phyloP scores from a whole-genome alignment of 352 stramenopile genomes.

The Phytophthora hibernalis region DNA sequence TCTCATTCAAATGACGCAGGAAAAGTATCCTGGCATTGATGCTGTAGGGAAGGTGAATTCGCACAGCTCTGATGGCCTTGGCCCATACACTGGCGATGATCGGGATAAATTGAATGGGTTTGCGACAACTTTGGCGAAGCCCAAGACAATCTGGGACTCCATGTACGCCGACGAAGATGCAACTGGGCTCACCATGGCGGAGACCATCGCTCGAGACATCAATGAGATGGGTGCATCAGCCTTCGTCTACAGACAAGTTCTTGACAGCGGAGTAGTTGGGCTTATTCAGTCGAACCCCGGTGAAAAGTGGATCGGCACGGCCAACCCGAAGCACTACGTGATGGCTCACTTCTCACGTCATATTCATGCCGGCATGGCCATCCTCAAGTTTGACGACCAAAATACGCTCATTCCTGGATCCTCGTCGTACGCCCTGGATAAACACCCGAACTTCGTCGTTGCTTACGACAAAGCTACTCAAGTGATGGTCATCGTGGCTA shows the following conservation, averaged over 20 bases:
- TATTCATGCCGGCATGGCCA: slow-evolving; percentile 49
- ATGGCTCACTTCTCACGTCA: slow-evolving; percentile 60
- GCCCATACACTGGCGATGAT: slow-evolving; percentile 41
- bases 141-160: slow-evolving; percentile 45
- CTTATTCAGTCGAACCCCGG: slow-evolving; percentile 49
- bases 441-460: slow-evolving; percentile 20
- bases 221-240: slow-evolving; percentile 50
- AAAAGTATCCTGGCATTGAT: slow-evolving; percentile 16
- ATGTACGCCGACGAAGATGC: slow-evolving; percentile 51
- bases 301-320: slow-evolving; percentile 43
- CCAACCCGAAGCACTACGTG: slow-evolving; percentile 54
- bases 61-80: slow-evolving; percentile 47
- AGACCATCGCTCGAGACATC: slow-evolving; percentile 52
- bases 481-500: slow-evolving; percentile 20
- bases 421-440: slow-evolving; percentile 14
- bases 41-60: slow-evolving; percentile 51
- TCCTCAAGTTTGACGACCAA: slow-evolving; percentile 36
- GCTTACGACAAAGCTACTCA: slow-evolving; percentile 20
- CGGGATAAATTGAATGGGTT: slow-evolving; percentile 41
- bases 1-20: slow-evolving; percentile 24
- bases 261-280: slow-evolving; percentile 48
- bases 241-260: slow-evolving; percentile 60
- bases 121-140: slow-evolving; percentile 12
- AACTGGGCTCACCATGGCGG: slow-evolving; percentile 46
- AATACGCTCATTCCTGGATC: slow-evolving; percentile 20